Base-by-base conservation (phyloP, 2,329 filamentous ascomycete species). In the Aspergillus spinulosporus region DNA sequence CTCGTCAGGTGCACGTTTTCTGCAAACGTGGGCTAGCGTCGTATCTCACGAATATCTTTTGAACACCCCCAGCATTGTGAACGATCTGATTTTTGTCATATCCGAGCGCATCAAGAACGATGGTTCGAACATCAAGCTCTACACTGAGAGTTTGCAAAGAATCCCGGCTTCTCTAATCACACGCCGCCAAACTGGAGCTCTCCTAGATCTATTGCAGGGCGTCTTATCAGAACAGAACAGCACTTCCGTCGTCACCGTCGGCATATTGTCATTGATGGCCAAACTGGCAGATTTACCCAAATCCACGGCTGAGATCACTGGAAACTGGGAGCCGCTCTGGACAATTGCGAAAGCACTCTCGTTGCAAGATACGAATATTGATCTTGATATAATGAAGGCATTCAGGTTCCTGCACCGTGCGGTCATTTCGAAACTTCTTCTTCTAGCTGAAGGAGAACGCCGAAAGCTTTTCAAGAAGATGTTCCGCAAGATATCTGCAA, bases 21-120 rank as follows among this genome's bases (percentile, higher is more conserved):
- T 72, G 28, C 71, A 76, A 48, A 65, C 72, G 14, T 76, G 74
- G 74, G 62, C 66, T 31, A 67, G 66, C 40, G 62, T 76, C 32
- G 66, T 71, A 5, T 76, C 73, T 21, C 68, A 74, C 46, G 73
- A 75, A 43, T 76, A 75, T 54, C 64, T 76, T 21, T 66, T 74
- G 21, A 68, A 67, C 34, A 62, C 66, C 5, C 67, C 72, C 21
- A 60, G 57, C 9, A 64, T 75, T 49, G 71, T 70, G 9, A 64
- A 64, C n/a, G 74, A 74, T 50, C 29, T 76, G 12, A 64, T 69
- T 8, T 57, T 62, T 36, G 67, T 76, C 1, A 64, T 76, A 21
- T 69, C 67, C 28, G 65, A 69, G 32, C 60, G 62, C 14, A 61
- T 75, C 12, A 67, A 73, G 54, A 64, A 66, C 21, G 67, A 71